phyloP scores from a whole-genome alignment of 2,329 filamentous ascomycete genomes.

The Cryphonectria naterciae region DNA sequence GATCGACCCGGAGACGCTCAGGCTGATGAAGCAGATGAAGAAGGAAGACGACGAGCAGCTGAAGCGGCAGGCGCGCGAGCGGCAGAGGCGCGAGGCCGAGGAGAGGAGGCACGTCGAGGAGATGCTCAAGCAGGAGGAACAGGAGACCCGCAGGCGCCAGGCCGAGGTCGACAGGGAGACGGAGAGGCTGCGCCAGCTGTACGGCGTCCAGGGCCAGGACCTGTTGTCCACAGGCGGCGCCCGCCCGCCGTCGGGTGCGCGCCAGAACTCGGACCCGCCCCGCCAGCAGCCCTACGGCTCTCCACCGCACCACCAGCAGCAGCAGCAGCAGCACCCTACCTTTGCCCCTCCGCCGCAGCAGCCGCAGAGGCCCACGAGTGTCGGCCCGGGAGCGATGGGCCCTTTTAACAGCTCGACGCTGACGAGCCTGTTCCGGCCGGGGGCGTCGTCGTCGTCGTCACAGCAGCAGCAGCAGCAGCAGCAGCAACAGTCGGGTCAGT shows the following conservation, averaged over 20 bases:
- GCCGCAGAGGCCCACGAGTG: conserved; percentile 49
- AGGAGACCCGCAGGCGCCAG: conserved; percentile 59
- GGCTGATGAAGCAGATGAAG: conserved; percentile 61
- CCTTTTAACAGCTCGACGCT: conserved; percentile 31
- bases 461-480: conserved; percentile 33
- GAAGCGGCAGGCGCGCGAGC: conserved; percentile 52
- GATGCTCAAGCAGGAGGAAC: conserved; percentile 70
- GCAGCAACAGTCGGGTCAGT: conserved; percentile 20
- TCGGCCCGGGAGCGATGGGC: conserved; percentile 42
- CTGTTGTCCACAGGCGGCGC: conserved; percentile 32
- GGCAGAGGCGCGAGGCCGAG: conserved; percentile 57
- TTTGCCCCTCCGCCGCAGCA: conserved; percentile 31
- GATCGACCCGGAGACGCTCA: conserved; percentile 77
- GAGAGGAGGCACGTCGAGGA: conserved; percentile 64
- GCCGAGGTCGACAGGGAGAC: conserved; percentile 78
- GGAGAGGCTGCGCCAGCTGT: conserved; percentile 72
- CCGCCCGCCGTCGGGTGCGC: conserved; percentile 29
- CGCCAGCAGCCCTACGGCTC: conserved; percentile 24
- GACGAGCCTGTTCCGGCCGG: conserved; percentile 38
- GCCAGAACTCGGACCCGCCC: conserved; percentile 17
- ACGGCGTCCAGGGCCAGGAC: conserved; percentile 61
- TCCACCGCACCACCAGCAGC: conserved; percentile 20
- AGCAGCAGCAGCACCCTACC: conserved; percentile 32
- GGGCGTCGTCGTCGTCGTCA: conserved; percentile 21
- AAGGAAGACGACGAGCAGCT: conserved; percentile 57